Evolutionary conservation across 2,329 filamentous ascomycete genomes (phyloP), one percentile per base, ranked within the genome.

Genomic region (Diaporthe australafricana): DNA sequence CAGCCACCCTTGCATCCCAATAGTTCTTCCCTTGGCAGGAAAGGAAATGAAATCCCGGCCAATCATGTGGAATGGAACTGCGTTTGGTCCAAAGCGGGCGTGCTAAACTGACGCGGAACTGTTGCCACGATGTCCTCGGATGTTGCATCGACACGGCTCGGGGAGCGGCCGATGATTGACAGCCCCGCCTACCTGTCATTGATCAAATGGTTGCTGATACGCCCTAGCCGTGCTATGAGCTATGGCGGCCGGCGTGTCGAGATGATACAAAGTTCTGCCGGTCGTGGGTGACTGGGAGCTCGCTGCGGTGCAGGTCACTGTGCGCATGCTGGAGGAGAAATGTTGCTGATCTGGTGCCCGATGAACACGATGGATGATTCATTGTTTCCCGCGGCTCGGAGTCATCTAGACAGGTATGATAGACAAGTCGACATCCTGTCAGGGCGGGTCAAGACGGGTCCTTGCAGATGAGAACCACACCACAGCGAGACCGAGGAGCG

Each of bases 391-490:
- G 5, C 17, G 30, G 45, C 8, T 27, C 30, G n/a, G n/a, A 25
- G 14, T 14, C 7, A 27, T 50, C 11, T 20, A 38, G 32, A 4
- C 12, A 38, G 20, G 25, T 40, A 3, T 30, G 35, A 38, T 22
- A 12, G 45, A 25, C 20, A 48, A 35, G 17, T 22, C 30, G n/a
- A 38, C n/a, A n/a, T 40, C 16, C 6, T 35, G 11, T 40, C 5
- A 35, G 11, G 25, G 12, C 35, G 22, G 45, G 35, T 40, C 55
- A 62, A 25, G 27, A 25, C 62, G 68, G 68, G n/a, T 38, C 45
- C 53, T 72, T 63, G 42, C 60, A 55, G 68, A 42, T 27, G 65
- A 68, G 55, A 50, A 56, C 53, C 66, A 63, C 40, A 48, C 38
- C 12, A 55, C 47, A 47, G n/a, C 42, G 56, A 38, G n/a, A 20